phyloP scores from a whole-genome alignment of 2,329 filamentous ascomycete species.

The Aspergillus pseudoterreus region DNA sequence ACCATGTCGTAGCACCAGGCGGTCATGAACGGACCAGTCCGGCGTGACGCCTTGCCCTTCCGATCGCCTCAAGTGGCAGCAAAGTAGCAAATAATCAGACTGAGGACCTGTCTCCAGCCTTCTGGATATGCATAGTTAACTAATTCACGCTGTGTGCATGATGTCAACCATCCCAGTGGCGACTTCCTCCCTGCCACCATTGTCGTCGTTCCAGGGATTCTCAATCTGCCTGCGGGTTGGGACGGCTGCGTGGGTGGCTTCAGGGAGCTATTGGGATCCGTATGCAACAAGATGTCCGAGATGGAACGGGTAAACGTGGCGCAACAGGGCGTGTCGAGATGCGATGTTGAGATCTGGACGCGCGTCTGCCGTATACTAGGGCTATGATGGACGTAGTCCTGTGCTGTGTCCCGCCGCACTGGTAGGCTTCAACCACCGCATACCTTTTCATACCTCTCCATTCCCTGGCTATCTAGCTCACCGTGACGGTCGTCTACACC shows the following conservation, averaged over 20 bases:
- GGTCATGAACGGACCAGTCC: slow-evolving; percentile 3
- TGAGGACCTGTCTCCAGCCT: background rate
- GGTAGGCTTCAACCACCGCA: too few species aligned
- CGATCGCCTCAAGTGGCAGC: slow-evolving; percentile 3
- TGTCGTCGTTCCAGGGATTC: background rate
- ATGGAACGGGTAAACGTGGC: background rate
- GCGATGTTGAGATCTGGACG: background rate
- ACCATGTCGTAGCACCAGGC: slow-evolving; percentile 5
- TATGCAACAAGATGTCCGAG: too few species aligned
- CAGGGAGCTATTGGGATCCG: background rate
- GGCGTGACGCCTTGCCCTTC: slow-evolving; percentile 4
- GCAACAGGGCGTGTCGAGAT: background rate
- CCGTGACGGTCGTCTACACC: too few species aligned
- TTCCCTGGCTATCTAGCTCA: background rate
- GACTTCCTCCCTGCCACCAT: slow-evolving; percentile 1
- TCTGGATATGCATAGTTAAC: background rate
- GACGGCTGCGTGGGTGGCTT: background rate
- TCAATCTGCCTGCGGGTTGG: slow-evolving; percentile 1
- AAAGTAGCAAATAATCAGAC: background rate
- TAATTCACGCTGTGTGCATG: slow-evolving; percentile 4
- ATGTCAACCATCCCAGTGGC: slow-evolving; percentile 9
- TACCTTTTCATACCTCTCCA: background rate
- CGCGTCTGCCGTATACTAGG: background rate
- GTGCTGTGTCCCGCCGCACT: background rate
- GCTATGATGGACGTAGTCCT: background rate